Conservation (phyloP, 345 rosid genomes). For the Populus ilicifolia region DNA sequence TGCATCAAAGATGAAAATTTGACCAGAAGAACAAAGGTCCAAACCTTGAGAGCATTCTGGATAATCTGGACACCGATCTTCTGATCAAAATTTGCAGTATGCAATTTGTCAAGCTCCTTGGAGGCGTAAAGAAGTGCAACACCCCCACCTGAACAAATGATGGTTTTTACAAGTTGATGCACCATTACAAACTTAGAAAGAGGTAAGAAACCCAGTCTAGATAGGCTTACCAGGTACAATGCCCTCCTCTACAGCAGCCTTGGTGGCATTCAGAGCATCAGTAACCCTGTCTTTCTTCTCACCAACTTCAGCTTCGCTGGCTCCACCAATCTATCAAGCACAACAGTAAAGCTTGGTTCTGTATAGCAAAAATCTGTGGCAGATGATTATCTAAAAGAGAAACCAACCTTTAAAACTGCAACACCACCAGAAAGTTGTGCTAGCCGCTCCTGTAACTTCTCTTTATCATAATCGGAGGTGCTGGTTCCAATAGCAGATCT, state of each 20-base stretch:
- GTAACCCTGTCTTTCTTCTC: slow-evolving; percentile 32
- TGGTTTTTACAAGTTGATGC: background rate
- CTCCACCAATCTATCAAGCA: slow-evolving; percentile 24
- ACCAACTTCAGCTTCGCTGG: slow-evolving; percentile 30
- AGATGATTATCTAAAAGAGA: background rate
- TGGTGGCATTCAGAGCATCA: slow-evolving; percentile 33
- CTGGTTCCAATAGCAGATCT: slow-evolving; percentile 32
- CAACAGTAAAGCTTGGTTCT: background rate
- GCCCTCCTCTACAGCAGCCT: slow-evolving; percentile 33
- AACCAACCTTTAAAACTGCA: slow-evolving; percentile 21
- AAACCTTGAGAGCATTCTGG: slow-evolving; percentile 30
- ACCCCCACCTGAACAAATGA: slow-evolving; percentile 21
- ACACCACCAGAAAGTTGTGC: slow-evolving; percentile 27
- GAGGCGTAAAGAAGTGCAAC: slow-evolving; percentile 33
- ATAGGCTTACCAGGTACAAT: slow-evolving; percentile 23
- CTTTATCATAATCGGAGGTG: slow-evolving; percentile 32
- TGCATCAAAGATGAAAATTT: background rate
- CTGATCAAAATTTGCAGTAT: slow-evolving; percentile 28
- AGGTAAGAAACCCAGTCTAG: background rate
- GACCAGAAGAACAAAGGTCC: background rate
- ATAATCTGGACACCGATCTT: slow-evolving; percentile 31
- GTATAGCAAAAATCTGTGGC: background rate
- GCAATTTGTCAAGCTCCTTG: slow-evolving; percentile 27
- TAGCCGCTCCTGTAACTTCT: slow-evolving; percentile 23
- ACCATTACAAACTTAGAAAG: background rate